phyloP scores from a whole-genome alignment of 164 flowering plant species.

The Tetrastigma voinierianum region DNA sequence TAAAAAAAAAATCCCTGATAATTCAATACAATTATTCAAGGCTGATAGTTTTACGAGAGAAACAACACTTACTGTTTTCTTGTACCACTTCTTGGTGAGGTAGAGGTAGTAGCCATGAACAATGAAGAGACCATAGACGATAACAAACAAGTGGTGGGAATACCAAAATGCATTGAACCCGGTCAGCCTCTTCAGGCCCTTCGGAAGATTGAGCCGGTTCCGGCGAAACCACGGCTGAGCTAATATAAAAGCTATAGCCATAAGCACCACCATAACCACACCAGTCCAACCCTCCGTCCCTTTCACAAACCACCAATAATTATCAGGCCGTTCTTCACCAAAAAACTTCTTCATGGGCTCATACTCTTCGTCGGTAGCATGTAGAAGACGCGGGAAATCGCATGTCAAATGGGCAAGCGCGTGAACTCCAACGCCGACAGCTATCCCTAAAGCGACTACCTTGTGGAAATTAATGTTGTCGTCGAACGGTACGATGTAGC shows the following conservation, averaged over 20 bases:
- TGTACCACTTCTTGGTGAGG: slow-evolving; percentile 65
- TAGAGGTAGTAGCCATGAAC: slow-evolving; percentile 66
- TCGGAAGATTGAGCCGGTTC: slow-evolving; percentile 49
- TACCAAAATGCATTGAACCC: slow-evolving; percentile 93
- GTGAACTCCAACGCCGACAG: slow-evolving; percentile 65
- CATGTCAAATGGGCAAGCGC: slow-evolving; percentile 59
- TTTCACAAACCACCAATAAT: slow-evolving; percentile 76
- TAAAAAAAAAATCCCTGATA: background rate
- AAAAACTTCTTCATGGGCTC: slow-evolving; percentile 54
- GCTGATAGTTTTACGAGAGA: background rate
- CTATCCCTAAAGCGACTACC: slow-evolving; percentile 63
- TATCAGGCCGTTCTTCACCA: slow-evolving; percentile 40
- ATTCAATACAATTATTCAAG: too few species aligned
- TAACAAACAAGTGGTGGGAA: slow-evolving; percentile 73
- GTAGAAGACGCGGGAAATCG: slow-evolving; percentile 70
- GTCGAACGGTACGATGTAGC: slow-evolving; percentile 58
- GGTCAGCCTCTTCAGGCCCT: slow-evolving; percentile 46
- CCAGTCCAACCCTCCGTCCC: slow-evolving; percentile 78
- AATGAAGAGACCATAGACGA: slow-evolving; percentile 57
- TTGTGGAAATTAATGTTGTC: slow-evolving; percentile 84
- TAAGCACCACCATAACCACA: slow-evolving; percentile 62
- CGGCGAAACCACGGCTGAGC: slow-evolving; percentile 76
- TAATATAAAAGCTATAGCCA: slow-evolving; percentile 60
- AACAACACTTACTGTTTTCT: slow-evolving; percentile 53
- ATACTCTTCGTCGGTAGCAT: slow-evolving; percentile 51